phyloP scores from a whole-genome alignment of 2,329 filamentous ascomycete species.

The Xylariaceae sp. region DNA sequence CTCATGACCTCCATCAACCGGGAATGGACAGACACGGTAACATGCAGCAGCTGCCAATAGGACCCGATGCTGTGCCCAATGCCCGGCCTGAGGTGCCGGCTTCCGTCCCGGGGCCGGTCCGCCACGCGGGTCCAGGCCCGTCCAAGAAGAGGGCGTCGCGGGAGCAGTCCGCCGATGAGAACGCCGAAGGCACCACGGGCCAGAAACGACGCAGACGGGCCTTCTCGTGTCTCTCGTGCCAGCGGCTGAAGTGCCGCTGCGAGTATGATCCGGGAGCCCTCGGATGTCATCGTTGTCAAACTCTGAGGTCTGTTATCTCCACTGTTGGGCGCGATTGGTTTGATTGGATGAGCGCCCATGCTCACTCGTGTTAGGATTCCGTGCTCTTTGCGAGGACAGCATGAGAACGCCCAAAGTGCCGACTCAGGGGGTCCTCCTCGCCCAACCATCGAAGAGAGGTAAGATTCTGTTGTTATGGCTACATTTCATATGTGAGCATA shows the following conservation, averaged over 20 bases:
- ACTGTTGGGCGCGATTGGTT: neutral
- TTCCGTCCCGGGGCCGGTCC: conserved; percentile 1
- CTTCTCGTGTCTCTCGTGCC: conserved; percentile 30
- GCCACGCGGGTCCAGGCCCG: neutral
- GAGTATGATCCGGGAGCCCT: conserved; percentile 27
- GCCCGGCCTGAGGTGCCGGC: neutral
- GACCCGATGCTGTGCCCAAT: conserved; percentile 2
- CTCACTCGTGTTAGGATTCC: conserved; percentile 20
- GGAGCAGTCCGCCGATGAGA: conserved; percentile 14
- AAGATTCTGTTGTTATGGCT: neutral
- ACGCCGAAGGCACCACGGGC: conserved; percentile 5
- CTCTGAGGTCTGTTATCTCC: conserved; percentile 24
- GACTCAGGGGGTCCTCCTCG: neutral
- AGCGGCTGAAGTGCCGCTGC: conserved; percentile 30
- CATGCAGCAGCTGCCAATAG: conserved; percentile 1
- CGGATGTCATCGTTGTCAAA: conserved; percentile 30
- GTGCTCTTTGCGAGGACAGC: conserved; percentile 26
- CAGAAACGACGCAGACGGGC: conserved; percentile 28
- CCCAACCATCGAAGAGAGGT: conserved; percentile 27
- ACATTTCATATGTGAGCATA: neutral
- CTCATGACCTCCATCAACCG: neutral
- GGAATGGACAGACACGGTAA: neutral
- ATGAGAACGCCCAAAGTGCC: conserved; percentile 6
- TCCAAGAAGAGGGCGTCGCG: conserved; percentile 16
- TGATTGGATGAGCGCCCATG: conserved; percentile 3